Conservation (phyloP, 768 basidiomycete genomes). For the Podaxis sp. region DNA sequence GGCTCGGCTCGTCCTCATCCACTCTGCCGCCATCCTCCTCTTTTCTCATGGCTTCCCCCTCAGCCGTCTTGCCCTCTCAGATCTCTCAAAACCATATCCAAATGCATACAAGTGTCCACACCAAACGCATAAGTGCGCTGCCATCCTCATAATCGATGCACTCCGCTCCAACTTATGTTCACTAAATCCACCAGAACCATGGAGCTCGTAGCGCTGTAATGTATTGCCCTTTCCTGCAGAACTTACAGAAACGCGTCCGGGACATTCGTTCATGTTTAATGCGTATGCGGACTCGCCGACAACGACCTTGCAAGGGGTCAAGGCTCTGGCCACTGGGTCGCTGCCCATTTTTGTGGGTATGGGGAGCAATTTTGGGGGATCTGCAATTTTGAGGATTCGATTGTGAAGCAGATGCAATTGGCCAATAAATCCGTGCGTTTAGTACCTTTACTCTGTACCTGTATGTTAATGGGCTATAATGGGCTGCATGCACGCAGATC, state of each 20-base stretch:
- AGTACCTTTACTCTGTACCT: too few species aligned
- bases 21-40: conserved; percentile 78
- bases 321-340: conserved; percentile 92
- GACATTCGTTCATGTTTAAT: conserved; percentile 83
- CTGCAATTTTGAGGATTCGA: conserved; percentile 82
- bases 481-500: conserved; percentile 39
- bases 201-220: conserved; percentile 74
- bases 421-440: conserved; percentile 56
- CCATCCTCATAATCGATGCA: conserved; percentile 77
- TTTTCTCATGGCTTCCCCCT: conserved; percentile 92
- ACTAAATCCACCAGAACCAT: conserved; percentile 58
- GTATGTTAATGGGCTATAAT: neutral
- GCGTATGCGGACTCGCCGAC: conserved; percentile 94
- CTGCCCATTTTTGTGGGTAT: conserved; percentile 90
- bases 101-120: conserved; percentile 41
- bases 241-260: conserved; percentile 61
- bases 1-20: conserved; percentile 55
- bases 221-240: conserved; percentile 76
- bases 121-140: conserved; percentile 72
- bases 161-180: conserved; percentile 93
- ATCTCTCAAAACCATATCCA: conserved; percentile 42
- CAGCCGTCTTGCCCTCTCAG: conserved; percentile 65
- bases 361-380: conserved; percentile 90
- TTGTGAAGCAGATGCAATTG: conserved; percentile 67
- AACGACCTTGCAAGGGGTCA: conserved; percentile 90